Base-by-base conservation (phyloP, 768 basidiomycete species). In the Amanita jacksonii region DNA sequence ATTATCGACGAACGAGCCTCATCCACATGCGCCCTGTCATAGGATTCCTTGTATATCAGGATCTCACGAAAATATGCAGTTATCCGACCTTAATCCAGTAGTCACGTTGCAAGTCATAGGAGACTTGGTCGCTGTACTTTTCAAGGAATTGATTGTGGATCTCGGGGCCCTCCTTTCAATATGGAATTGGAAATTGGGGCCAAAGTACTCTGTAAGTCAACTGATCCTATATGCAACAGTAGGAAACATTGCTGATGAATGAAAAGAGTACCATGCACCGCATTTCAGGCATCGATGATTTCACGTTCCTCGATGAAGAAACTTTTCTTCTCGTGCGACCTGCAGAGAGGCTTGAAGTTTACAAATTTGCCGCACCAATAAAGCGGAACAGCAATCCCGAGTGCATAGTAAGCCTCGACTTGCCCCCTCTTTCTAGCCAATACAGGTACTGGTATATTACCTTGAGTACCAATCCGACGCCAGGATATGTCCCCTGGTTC, bases 381-480 rank as follows among this genome's bases (percentile, higher is more conserved):
- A 51, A 53, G 8, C 18, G 50, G 9, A 50, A 51, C 4, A 60
- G 57, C 8, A 39, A 47, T 4, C 73, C 72, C 2, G 48, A 54
- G 10, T 53, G 63, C 30, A 58, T 61, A 31, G 65, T 63, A 20
- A 63, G 51, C 47, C 71, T 71, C 41, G 57, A 52, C 18, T 67
- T 76, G 25, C 74, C 73, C 1, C 57, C 60, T 3, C 62, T 76
- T 9, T 62, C 66, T 24, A 56, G 61, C 4, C 69, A 65, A 5
- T 73, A 68, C 49, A 61, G 63, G 52, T 76, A 73, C 49, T 74
- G 70, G 69, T 73, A 74, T 45, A 72, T 74, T 32, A 71, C 70
- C 39, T 67, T 73, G 62, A 73, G 71, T 55, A 70, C 66, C 49
- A 74, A 74, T 47, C 70, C 73, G 3, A 57, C 68, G 13, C 68